phyloP scores from a whole-genome alignment of 768 basidiomycete species.

The Termitomyces sp. region DNA sequence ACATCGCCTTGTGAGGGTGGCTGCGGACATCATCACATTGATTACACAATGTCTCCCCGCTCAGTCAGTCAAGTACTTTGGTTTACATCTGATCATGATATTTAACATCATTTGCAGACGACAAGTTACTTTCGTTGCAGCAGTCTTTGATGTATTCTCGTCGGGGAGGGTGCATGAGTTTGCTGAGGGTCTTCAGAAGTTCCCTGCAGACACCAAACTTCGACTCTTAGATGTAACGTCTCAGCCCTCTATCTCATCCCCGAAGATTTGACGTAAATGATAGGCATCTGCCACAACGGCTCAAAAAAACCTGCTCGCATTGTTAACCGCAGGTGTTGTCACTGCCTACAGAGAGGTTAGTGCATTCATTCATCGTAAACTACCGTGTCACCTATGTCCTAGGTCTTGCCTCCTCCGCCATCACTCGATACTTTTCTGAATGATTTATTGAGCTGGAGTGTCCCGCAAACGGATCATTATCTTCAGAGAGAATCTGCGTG shows the following conservation, averaged over 20 bases:
- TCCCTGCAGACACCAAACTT: constrained; percentile 34
- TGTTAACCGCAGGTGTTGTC: constrained; percentile 65
- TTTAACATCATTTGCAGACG: constrained; percentile 36
- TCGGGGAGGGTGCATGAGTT: constrained; percentile 48
- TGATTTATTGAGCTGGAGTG: constrained; percentile 54
- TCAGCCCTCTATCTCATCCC: constrained; percentile 1
- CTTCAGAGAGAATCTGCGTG: constrained; percentile 52
- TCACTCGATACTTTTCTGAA: constrained; percentile 48
- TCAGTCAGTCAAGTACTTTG: constrained; percentile 48
- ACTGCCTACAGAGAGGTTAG: constrained; percentile 64
- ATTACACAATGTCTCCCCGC: constrained; percentile 57
- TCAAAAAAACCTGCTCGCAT: constrained; percentile 59
- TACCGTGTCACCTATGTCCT: not conserved
- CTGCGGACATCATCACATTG: constrained; percentile 61
- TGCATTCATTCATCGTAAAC: not conserved
- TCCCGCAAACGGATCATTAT: constrained; percentile 38
- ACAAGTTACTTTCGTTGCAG: constrained; percentile 53
- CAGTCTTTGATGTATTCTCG: constrained; percentile 50
- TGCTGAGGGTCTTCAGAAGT: constrained; percentile 50
- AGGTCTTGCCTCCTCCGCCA: constrained; percentile 51
- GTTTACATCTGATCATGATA: not conserved
- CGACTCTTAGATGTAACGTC: constrained; percentile 45
- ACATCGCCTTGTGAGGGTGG: constrained; percentile 50
- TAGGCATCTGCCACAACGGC: constrained; percentile 36
- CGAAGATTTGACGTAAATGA: not conserved